Evolutionary conservation across 257 asterid species (phyloP).

Genomic region (Solanum medicagineum): DNA sequence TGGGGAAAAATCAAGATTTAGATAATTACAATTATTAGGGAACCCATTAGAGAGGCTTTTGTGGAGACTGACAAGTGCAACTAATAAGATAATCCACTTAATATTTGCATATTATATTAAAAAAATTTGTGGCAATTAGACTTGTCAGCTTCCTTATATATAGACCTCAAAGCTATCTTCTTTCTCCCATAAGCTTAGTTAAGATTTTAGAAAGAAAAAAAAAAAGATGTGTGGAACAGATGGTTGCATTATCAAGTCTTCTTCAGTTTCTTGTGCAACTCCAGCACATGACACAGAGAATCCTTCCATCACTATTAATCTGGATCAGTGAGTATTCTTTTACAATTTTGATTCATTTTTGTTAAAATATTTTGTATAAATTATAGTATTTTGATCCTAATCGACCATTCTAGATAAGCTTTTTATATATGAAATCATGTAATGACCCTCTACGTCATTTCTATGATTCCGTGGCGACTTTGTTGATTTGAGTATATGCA

Average conservation of each 20-base stretch:
- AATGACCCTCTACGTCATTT: too few relatives aligned
- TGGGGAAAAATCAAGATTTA: background rate
- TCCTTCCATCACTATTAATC: conserved; percentile 18
- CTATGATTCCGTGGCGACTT: too few relatives aligned
- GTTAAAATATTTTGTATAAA: background rate
- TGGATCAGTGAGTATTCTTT: conserved; percentile 50
- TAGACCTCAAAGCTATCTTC: background rate
- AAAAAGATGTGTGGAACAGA: conserved; percentile 34
- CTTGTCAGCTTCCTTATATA: background rate
- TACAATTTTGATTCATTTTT: background rate
- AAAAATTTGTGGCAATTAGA: background rate
- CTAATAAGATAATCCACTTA: background rate
- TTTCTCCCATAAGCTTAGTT: background rate
- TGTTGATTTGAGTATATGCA: too few relatives aligned
- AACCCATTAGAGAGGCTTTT: background rate
- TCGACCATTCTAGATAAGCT: background rate
- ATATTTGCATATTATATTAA: background rate
- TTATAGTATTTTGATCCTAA: background rate
- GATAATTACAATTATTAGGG: background rate
- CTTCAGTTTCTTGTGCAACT: background rate
- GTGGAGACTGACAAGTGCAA: background rate
- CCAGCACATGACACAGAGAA: conserved; percentile 5
- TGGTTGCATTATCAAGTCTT: conserved; percentile 4
- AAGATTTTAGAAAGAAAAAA: background rate
- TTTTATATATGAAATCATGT: background rate